Evolutionary conservation across 345 rosid genomes (phyloP).

Genomic region (Chamaenerion angustifolium): DNA sequence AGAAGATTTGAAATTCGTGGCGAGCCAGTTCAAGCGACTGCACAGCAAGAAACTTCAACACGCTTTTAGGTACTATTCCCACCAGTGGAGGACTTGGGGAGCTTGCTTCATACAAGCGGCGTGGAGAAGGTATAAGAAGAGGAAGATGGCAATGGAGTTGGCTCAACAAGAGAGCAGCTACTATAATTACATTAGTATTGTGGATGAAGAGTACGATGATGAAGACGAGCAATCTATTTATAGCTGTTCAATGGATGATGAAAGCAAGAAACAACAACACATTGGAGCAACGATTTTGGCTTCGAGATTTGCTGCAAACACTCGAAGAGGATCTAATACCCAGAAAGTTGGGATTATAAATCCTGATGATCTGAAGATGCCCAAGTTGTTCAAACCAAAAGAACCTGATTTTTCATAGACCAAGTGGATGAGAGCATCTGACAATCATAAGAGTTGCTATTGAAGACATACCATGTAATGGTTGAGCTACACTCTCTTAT

Average conservation of each 20-base stretch:
- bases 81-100: slow-evolving; percentile 86
- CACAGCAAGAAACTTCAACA: slow-evolving; percentile 84
- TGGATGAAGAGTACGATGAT: slow-evolving; percentile 1
- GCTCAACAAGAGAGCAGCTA: slow-evolving; percentile 39
- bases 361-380: slow-evolving; percentile 61
- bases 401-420: slow-evolving; percentile 50
- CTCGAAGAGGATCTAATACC: slow-evolving; percentile 25
- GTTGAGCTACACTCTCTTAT: no score
- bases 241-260: slow-evolving; percentile 2
- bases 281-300: slow-evolving; percentile 48
- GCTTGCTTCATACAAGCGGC: slow-evolving; percentile 67
- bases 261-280: slow-evolving; percentile 13
- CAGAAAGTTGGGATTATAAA: slow-evolving; percentile 24
- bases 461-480: no score
- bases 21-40: slow-evolving; percentile 68
- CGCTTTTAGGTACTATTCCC: slow-evolving; percentile 88
- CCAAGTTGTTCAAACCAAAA: slow-evolving; percentile 69
- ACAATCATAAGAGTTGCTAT: no score
- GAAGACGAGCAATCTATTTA: slow-evolving; percentile 7
- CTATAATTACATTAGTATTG: slow-evolving; percentile 1
- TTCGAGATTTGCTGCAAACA: slow-evolving; percentile 54
- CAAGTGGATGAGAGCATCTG: no score
- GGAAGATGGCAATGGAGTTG: slow-evolving; percentile 50
- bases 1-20: slow-evolving; percentile 60
- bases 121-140: slow-evolving; percentile 51